Conservation (phyloP, 2,329 filamentous ascomycete species). For the Colletotrichum orchidophilum region DNA sequence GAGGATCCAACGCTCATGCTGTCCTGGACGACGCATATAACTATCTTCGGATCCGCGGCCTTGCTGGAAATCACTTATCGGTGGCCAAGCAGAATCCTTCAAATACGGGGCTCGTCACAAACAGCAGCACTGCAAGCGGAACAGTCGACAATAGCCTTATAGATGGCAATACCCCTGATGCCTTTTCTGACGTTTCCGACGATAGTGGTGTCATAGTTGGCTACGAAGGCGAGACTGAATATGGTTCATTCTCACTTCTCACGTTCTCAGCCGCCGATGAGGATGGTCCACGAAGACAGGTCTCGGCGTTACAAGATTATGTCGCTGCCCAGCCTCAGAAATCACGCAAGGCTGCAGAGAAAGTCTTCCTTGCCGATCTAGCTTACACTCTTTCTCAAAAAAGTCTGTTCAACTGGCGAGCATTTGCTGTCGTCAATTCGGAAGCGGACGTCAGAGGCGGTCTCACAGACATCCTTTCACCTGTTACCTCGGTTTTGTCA, state of each 20-base stretch:
- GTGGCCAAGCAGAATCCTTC: not conserved
- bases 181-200: too few relatives aligned
- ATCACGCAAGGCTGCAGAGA: not conserved
- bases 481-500: not conserved
- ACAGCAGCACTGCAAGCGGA: too few relatives aligned
- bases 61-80: not conserved
- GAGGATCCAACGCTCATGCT: slow-evolving; percentile 64
- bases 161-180: too few relatives aligned
- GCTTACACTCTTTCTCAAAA: not conserved
- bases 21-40: slow-evolving; percentile 48
- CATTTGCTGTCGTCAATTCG: not conserved
- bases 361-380: not conserved
- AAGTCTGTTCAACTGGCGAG: not conserved
- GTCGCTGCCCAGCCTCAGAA: too few relatives aligned
- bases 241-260: too few relatives aligned
- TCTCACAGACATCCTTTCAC: not conserved
- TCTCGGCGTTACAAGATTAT: too few relatives aligned
- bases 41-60: not conserved
- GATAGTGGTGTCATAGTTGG: too few relatives aligned
- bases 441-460: not conserved
- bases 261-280: too few relatives aligned
- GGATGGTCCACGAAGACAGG: too few relatives aligned
- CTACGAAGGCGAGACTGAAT: too few relatives aligned
- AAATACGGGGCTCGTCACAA: too few relatives aligned
- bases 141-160: too few relatives aligned